Evolutionary conservation across 495 filamentous ascomycete species (phyloP).

Genomic region (Aspergillus baeticus): DNA sequence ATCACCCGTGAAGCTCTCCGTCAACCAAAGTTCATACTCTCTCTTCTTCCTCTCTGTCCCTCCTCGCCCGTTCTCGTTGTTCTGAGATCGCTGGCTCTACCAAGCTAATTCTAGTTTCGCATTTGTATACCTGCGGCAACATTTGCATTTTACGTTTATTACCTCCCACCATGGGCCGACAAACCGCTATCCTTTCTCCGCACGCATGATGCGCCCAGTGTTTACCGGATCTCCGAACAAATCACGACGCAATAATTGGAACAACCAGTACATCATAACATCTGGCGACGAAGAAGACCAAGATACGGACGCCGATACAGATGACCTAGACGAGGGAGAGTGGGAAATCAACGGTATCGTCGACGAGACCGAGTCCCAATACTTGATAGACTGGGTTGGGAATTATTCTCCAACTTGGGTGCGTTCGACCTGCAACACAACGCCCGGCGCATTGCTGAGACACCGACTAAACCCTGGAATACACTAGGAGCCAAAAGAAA

Average conservation of each 20-base stretch:
- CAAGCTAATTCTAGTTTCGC: background rate
- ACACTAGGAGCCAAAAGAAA: constrained; percentile 39
- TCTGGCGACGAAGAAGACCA: constrained; percentile 21
- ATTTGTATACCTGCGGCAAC: no score
- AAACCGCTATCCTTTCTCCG: constrained; percentile 11
- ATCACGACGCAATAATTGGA: constrained; percentile 8
- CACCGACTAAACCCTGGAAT: background rate
- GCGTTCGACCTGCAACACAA: constrained; percentile 13
- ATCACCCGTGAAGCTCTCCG: constrained; percentile 20
- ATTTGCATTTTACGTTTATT: background rate
- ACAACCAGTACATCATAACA: constrained; percentile 6
- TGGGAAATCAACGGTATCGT: constrained; percentile 40
- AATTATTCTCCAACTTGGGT: constrained; percentile 42
- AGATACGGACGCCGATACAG: constrained; percentile 8
- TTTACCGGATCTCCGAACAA: constrained; percentile 10
- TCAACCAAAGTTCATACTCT: constrained; percentile 12
- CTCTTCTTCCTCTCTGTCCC: constrained; percentile 6
- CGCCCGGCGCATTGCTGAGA: background rate
- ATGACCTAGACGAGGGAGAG: constrained; percentile 25
- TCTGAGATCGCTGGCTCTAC: background rate
- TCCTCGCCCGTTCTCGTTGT: background rate
- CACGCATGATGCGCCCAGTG: constrained; percentile 24
- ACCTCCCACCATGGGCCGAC: constrained; percentile 18
- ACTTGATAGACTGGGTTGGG: constrained; percentile 45
- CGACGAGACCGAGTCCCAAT: constrained; percentile 37